phyloP scores from a whole-genome alignment of 140 eudicot species.

The Cichorium intybus region DNA sequence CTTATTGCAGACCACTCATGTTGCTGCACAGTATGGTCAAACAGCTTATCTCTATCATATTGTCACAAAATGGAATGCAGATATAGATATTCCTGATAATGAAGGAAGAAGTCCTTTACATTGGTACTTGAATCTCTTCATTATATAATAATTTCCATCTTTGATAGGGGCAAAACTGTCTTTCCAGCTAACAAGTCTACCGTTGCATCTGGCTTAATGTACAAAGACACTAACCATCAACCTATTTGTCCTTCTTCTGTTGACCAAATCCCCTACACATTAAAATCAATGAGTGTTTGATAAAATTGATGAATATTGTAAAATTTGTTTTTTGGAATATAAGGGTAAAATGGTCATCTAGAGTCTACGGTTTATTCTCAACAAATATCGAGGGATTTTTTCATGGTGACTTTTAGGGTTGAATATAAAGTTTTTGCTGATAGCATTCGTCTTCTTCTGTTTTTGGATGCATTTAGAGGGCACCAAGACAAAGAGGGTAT shows the following conservation, averaged over 20 bases:
- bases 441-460: slow-evolving; percentile 90
- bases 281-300: too few relatives aligned
- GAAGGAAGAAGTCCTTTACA: slow-evolving; percentile 98
- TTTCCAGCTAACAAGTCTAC: slow-evolving; percentile 1
- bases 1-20: slow-evolving; percentile 76
- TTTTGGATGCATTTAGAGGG: slow-evolving; percentile 84
- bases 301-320: too few relatives aligned
- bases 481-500: slow-evolving; percentile 96
- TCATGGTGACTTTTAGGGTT: slow-evolving; percentile 60
- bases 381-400: slow-evolving; percentile 7
- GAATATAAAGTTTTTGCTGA: slow-evolving; percentile 99
- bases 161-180: background rate
- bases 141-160: background rate
- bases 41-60: slow-evolving; percentile 85
- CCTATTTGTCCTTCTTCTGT: too few relatives aligned
- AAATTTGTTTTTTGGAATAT: too few relatives aligned
- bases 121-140: slow-evolving; percentile 50
- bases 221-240: too few relatives aligned
- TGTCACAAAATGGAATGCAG: slow-evolving; percentile 96
- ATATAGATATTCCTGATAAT: slow-evolving; percentile 92
- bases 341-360: too few relatives aligned
- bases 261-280: too few relatives aligned
- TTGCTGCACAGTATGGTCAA: slow-evolving; percentile 98
- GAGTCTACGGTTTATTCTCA: too few relatives aligned
- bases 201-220: slow-evolving; percentile 5